These are phyloP conservation scores for Mucor saturninus DNA, from an alignment of 371 early-diverging fungal species.

Conservation along the genomic window DNA sequence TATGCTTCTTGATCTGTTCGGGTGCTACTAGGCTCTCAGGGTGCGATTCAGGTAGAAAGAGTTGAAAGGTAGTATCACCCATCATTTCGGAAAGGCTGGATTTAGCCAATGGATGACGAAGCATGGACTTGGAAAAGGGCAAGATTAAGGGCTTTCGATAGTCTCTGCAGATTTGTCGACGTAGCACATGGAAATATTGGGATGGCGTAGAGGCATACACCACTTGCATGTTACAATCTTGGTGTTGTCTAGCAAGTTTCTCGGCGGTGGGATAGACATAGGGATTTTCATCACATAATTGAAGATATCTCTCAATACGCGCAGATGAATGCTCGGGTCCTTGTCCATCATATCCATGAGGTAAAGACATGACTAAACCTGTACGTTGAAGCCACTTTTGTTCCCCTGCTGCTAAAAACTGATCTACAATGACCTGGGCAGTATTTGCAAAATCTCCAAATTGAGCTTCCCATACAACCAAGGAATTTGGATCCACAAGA, in stretches of 20 bases:
- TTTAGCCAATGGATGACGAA: slow-evolving; percentile 92
- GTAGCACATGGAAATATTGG: slow-evolving; percentile 95
- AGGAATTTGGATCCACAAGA: slow-evolving; percentile 88
- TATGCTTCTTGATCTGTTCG: slow-evolving; percentile 82
- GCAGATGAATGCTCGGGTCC: slow-evolving; percentile 98
- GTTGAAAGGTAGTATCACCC: slow-evolving; percentile 82
- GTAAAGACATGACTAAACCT: slow-evolving; percentile 89
- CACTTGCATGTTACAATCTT: slow-evolving; percentile 98
- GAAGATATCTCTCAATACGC: slow-evolving; percentile 93
- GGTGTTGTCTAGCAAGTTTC: slow-evolving; percentile 86
- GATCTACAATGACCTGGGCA: slow-evolving; percentile 96
- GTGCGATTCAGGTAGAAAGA: slow-evolving; percentile 90
- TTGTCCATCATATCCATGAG: slow-evolving; percentile 98
- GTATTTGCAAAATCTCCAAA: slow-evolving; percentile 98
- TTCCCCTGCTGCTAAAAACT: slow-evolving; percentile 94
- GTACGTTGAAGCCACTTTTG: slow-evolving; percentile 97
- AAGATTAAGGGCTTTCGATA: slow-evolving; percentile 95
- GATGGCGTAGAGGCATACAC: slow-evolving; percentile 95
- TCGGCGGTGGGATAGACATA: slow-evolving; percentile 81
- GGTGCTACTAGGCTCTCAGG: slow-evolving; percentile 77
- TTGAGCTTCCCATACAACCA: slow-evolving; percentile 98
- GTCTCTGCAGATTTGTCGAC: slow-evolving; percentile 95
- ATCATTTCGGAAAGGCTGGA: slow-evolving; percentile 85
- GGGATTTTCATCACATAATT: slow-evolving; percentile 93
- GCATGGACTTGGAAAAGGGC: slow-evolving; percentile 89